Conservation (phyloP, 164 flowering plant species). For the Protea cynaroides region DNA sequence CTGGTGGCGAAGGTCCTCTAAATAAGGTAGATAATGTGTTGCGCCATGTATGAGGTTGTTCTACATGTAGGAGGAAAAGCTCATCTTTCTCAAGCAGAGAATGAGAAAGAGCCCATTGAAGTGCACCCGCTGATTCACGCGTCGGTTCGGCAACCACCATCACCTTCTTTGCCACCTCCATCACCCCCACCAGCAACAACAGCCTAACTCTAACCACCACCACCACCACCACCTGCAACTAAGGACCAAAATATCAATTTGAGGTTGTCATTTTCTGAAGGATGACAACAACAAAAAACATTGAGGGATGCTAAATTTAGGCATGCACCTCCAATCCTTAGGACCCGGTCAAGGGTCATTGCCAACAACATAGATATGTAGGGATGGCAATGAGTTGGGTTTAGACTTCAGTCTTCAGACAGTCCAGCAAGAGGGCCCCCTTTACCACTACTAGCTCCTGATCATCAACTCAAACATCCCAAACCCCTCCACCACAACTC, state of each 20-base stretch:
- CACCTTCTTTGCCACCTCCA: conserved; percentile 9
- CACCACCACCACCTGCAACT: too few relatives aligned
- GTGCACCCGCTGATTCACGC: conserved; percentile 55
- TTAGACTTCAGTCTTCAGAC: too few relatives aligned
- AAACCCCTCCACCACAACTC: too few relatives aligned
- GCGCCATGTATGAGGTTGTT: conserved; percentile 35
- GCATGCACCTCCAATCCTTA: too few relatives aligned
- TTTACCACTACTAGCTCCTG: too few relatives aligned
- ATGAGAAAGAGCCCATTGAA: conserved; percentile 60
- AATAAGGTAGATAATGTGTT: conserved; percentile 37
- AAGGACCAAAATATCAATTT: not conserved
- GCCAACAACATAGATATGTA: too few relatives aligned
- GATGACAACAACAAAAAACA: not conserved
- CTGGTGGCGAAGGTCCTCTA: conserved; percentile 10
- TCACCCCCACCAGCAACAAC: not conserved
- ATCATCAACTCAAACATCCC: too few relatives aligned
- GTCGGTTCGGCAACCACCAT: conserved; percentile 47
- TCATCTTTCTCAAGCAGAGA: conserved; percentile 48
- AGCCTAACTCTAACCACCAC: too few relatives aligned
- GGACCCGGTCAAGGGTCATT: too few relatives aligned
- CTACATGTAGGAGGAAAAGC: conserved; percentile 54
- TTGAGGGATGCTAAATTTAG: too few relatives aligned
- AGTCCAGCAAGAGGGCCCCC: too few relatives aligned
- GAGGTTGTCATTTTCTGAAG: not conserved
- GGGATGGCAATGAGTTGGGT: too few relatives aligned